Conservation (phyloP, 768 basidiomycete species). For the Panaeolus cyanescens region DNA sequence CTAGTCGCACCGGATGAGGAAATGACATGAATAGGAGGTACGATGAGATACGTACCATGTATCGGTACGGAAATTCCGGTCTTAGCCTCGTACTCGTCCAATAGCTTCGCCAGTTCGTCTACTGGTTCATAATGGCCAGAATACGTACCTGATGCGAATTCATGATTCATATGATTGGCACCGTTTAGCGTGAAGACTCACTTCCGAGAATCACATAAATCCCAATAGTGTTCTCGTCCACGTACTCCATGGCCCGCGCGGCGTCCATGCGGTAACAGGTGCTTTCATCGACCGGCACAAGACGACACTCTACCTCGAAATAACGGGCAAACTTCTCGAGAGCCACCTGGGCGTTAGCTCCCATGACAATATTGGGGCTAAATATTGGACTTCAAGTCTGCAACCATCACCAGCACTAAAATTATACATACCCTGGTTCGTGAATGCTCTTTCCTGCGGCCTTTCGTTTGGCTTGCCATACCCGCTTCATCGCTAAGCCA, state of each 20-base stretch:
- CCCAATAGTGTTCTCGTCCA: constrained; percentile 77
- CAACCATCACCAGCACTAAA: background rate
- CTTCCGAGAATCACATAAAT: constrained; percentile 54
- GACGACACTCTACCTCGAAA: constrained; percentile 64
- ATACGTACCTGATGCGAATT: constrained; percentile 42
- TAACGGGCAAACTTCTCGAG: constrained; percentile 72
- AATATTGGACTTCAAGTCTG: background rate
- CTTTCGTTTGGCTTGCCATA: constrained; percentile 69
- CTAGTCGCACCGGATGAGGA: constrained; percentile 13
- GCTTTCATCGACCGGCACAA: constrained; percentile 51
- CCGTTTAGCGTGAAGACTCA: constrained; percentile 13
- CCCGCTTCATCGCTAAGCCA: constrained; percentile 72
- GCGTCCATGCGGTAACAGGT: constrained; percentile 53
- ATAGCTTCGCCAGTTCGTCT: constrained; percentile 75
- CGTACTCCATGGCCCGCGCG: constrained; percentile 59
- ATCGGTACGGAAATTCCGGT: constrained; percentile 64
- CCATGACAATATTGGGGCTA: constrained; percentile 65
- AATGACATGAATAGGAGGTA: background rate
- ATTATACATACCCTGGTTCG: constrained; percentile 59
- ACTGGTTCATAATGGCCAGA: constrained; percentile 80
- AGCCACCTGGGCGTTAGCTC: constrained; percentile 70
- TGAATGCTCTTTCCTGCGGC: constrained; percentile 70
- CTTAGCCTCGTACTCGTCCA: constrained; percentile 62
- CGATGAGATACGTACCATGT: constrained; percentile 54
- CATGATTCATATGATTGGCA: constrained; percentile 46